Percentiles rank a stretch among this genome's conserved stretches.
These are phyloP conservation scores for Trifolium subterraneum DNA, from an alignment of 306 rosid species.

Conservation along the genomic window DNA sequence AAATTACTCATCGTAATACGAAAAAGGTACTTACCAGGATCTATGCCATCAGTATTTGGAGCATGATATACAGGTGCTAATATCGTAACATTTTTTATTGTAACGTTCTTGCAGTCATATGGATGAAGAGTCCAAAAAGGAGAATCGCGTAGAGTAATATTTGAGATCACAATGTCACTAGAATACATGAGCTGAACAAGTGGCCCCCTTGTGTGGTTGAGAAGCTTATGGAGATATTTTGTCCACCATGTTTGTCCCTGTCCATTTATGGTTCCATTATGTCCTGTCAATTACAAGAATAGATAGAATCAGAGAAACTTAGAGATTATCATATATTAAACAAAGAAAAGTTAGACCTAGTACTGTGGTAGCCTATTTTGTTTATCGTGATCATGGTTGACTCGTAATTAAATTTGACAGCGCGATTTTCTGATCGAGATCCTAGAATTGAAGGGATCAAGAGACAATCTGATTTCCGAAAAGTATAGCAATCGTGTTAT, in stretches of 20 bases:
- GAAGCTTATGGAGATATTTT: constrained; percentile 83
- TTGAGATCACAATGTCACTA: constrained; percentile 74
- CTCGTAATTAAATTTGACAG: background rate
- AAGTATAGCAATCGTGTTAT: no score
- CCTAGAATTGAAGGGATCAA: constrained; percentile 7
- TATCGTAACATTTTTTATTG: constrained; percentile 75
- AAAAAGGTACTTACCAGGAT: constrained; percentile 69
- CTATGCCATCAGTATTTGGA: constrained; percentile 96
- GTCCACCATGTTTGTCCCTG: constrained; percentile 97
- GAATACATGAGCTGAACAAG: constrained; percentile 94
- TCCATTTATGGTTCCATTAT: constrained; percentile 93
- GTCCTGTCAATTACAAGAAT: constrained; percentile 62
- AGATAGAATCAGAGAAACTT: constrained; percentile 40
- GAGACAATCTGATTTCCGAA: background rate
- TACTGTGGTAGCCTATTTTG: background rate
- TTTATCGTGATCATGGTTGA: background rate
- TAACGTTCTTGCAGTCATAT: constrained; percentile 89
- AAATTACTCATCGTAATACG: background rate
- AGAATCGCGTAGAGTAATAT: constrained; percentile 84
- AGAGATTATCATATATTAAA: constrained; percentile 24
- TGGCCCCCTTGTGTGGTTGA: constrained; percentile 92
- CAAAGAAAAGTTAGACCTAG: background rate
- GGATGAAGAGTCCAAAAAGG: constrained; percentile 99
- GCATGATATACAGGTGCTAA: constrained; percentile 82
- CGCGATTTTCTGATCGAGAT: background rate